phyloP scores from a whole-genome alignment of 352 stramenopile genomes.

The Pythium scleroteichum region DNA sequence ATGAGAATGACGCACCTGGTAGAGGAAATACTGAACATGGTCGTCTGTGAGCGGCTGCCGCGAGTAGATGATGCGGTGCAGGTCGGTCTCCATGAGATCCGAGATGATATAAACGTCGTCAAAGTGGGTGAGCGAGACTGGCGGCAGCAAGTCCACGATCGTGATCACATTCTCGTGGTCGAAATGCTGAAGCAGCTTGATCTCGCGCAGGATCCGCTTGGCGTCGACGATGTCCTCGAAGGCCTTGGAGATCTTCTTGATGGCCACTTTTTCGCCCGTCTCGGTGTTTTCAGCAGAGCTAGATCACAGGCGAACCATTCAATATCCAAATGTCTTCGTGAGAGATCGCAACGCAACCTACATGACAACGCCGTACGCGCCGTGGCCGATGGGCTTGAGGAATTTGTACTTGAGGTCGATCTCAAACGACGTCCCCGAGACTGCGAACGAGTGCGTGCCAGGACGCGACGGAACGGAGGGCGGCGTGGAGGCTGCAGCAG shows the following conservation, averaged over 20 bases:
- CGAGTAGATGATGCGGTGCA: slow-evolving; percentile 99
- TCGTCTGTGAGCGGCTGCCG: slow-evolving; percentile 90
- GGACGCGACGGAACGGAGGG: slow-evolving; percentile 34
- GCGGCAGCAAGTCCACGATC: slow-evolving; percentile 95
- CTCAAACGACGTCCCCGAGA: slow-evolving; percentile 89
- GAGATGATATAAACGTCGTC: slow-evolving; percentile 98
- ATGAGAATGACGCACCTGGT: slow-evolving; percentile 64
- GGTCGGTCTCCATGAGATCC: slow-evolving; percentile 98
- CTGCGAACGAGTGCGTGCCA: slow-evolving; percentile 77
- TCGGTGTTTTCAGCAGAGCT: slow-evolving; percentile 83
- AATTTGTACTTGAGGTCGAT: slow-evolving; percentile 94
- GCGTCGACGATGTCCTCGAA: slow-evolving; percentile 99
- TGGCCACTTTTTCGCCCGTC: slow-evolving; percentile 83
- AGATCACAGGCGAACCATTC: background rate
- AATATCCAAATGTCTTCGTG: background rate
- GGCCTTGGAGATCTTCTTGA: slow-evolving; percentile 89
- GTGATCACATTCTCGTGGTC: slow-evolving; percentile 95
- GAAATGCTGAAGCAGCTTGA: slow-evolving; percentile 94
- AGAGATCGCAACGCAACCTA: slow-evolving; percentile 39
- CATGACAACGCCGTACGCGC: slow-evolving; percentile 94
- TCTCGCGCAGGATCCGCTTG: slow-evolving; percentile 98
- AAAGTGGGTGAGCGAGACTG: slow-evolving; percentile 92
- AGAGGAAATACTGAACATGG: slow-evolving; percentile 94
- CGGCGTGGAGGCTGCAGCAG: background rate
- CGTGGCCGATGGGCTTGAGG: slow-evolving; percentile 94